Percentiles rank a stretch among this genome's conserved stretches.
phyloP scores from a whole-genome alignment of 2,329 filamentous ascomycete species.

The Amphichorda felina region DNA sequence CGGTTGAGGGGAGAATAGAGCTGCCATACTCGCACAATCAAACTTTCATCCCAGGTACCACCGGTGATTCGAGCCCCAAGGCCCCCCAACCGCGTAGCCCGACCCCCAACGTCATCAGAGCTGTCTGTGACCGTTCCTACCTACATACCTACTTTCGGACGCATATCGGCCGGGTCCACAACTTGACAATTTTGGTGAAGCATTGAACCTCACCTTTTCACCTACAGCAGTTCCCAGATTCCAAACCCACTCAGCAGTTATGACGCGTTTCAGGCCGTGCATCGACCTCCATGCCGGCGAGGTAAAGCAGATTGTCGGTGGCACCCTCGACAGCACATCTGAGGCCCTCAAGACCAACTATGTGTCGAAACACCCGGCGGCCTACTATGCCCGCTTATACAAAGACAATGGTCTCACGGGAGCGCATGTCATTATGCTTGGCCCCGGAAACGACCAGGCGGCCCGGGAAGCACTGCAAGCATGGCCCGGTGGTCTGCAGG shows the following conservation, averaged over 20 bases:
- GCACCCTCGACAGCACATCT: slow-evolving; percentile 64
- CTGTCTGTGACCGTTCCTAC: too few relatives aligned
- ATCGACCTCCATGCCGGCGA: slow-evolving; percentile 96
- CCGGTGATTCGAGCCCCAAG: too few relatives aligned
- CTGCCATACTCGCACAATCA: too few relatives aligned
- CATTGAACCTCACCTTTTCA: too few relatives aligned
- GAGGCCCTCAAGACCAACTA: slow-evolving; percentile 77
- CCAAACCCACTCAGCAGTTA: slow-evolving; percentile 21
- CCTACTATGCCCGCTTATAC: slow-evolving; percentile 76
- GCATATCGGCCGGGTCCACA: too few relatives aligned
- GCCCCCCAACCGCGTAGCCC: too few relatives aligned
- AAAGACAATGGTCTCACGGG: slow-evolving; percentile 60
- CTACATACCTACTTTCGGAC: too few relatives aligned
- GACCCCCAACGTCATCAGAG: too few relatives aligned
- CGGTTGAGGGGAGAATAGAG: too few relatives aligned
- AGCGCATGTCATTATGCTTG: slow-evolving; percentile 94
- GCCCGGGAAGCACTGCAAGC: slow-evolving; percentile 63
- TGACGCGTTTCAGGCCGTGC: slow-evolving; percentile 93
- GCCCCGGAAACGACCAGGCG: slow-evolving; percentile 72
- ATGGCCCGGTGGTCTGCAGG: slow-evolving; percentile 74
- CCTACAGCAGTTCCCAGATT: too few relatives aligned
- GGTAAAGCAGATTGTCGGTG: slow-evolving; percentile 97
- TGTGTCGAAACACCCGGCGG: slow-evolving; percentile 72
- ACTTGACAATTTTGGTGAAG: too few relatives aligned
- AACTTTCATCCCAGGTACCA: too few relatives aligned